These are phyloP conservation scores for Penicillium subrubescens DNA, from an alignment of 495 filamentous ascomycete genomes.

Conservation along the genomic window DNA sequence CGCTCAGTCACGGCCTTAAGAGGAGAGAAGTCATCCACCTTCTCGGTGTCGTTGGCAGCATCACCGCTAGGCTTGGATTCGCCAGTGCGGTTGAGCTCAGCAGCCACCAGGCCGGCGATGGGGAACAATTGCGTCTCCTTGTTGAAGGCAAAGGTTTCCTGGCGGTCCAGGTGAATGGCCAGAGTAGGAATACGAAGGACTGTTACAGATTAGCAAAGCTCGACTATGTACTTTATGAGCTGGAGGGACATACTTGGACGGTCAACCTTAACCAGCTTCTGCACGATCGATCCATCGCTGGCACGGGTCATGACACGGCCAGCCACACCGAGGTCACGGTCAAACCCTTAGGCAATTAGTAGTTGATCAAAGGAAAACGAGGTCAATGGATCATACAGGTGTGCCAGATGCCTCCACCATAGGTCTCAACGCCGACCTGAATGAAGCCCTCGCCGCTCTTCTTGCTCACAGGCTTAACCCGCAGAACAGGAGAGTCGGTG, in stretches of 20 bases:
- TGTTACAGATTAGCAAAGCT: slow-evolving; percentile 20
- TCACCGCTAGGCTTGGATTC: slow-evolving; percentile 31
- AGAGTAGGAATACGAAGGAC: slow-evolving; percentile 88
- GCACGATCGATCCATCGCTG: slow-evolving; percentile 70
- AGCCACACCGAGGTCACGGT: slow-evolving; percentile 89
- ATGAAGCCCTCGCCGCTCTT: slow-evolving; percentile 85
- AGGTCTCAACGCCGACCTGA: slow-evolving; percentile 95
- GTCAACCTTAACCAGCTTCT: slow-evolving; percentile 88
- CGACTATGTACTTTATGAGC: background rate
- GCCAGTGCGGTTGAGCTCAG: slow-evolving; percentile 79
- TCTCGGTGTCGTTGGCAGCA: slow-evolving; percentile 12
- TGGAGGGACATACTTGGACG: slow-evolving; percentile 61
- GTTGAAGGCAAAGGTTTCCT: slow-evolving; percentile 85
- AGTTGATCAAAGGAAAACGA: background rate
- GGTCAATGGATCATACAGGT: slow-evolving; percentile 48
- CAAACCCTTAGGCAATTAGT: slow-evolving; percentile 65
- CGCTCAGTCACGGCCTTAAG: slow-evolving; percentile 76
- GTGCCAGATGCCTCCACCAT: slow-evolving; percentile 82
- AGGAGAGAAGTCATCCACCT: slow-evolving; percentile 58
- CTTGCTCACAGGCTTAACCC: slow-evolving; percentile 92
- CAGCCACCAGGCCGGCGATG: slow-evolving; percentile 82
- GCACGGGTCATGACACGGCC: slow-evolving; percentile 83
- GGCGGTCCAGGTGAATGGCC: slow-evolving; percentile 89
- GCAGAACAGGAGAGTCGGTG: slow-evolving; percentile 89
- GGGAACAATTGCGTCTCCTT: slow-evolving; percentile 96